Evolutionary conservation across 2,329 filamentous ascomycete species (phyloP), one percentile per base, ranked within the genome.

Genomic region (Podosphaera fusca): DNA sequence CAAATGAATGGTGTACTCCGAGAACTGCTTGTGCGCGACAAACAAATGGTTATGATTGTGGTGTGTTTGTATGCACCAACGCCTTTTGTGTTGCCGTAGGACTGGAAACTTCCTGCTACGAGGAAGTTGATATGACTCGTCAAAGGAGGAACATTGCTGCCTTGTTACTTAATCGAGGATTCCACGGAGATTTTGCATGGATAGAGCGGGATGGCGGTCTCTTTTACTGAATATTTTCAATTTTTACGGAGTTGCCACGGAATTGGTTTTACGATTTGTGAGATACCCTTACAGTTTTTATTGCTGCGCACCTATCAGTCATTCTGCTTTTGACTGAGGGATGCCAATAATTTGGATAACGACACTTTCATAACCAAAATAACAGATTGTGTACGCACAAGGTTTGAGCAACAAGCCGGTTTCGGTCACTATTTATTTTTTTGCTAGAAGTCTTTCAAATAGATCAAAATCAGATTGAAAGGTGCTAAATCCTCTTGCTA

Each of bases 31-130:
- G 76, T 40, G 74, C 78, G 0, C 63, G 61, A 2, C 85, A 89
- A 67, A 72, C 70, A 33, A 89, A 89, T 64, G 75, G 75, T 1
- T 79, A 76, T 64, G 85, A 89, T 66, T 89, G 85, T 62, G 85
- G 85, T n/a, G 78, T 87, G 2, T 86, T 87, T 66, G 78, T 82
- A 12, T 79, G 86, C 61, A 78, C 84, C 21, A 90, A 89, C 64
- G 81, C 78, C 14, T 75, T 87, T 53, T 84, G 80, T 57, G 63
- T 72, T 36, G 68, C 73, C 2, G 67, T 70, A 14, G 71, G 69
- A 0, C 63, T 70, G 10, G 66, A 70, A 5, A 66, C 67, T 1
- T 62, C 62, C 7, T 70, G 70, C 34, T 80, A 84, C 58, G 62
- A 67, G 1, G 69, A 75, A 40, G 61, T 66, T 0, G 76, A 84